Conservation (phyloP, 2,329 filamentous ascomycete species). For the Dactylellina leptospora region DNA sequence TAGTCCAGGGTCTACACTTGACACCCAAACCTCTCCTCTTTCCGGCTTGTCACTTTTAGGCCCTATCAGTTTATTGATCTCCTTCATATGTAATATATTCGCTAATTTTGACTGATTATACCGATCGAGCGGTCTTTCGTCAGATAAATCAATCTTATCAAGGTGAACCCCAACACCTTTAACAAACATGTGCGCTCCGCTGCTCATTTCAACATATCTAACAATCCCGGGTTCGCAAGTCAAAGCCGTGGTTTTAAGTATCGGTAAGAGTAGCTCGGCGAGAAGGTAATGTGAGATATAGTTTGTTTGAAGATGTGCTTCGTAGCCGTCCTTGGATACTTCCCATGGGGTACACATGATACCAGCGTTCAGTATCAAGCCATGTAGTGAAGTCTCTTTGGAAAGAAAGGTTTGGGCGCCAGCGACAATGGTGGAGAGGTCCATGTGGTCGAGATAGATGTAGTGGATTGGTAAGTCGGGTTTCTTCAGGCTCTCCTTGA, state of each 20-base stretch:
- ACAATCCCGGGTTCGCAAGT: constrained; percentile 57
- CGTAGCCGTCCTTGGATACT: constrained; percentile 56
- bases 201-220: constrained; percentile 62
- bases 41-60: constrained; percentile 58
- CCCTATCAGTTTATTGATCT: constrained; percentile 59
- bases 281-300: constrained; percentile 65
- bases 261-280: constrained; percentile 63
- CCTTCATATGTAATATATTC: constrained; percentile 62
- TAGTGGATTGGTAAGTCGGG: constrained; percentile 52
- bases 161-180: constrained; percentile 61
- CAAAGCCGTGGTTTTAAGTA: constrained; percentile 60
- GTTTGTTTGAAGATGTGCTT: constrained; percentile 64
- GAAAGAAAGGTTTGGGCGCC: constrained; percentile 50
- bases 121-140: constrained; percentile 58
- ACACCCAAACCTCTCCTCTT: constrained; percentile 61
- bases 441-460: constrained; percentile 55
- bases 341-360: constrained; percentile 43
- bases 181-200: constrained; percentile 60
- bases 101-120: constrained; percentile 65
- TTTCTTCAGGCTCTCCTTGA: constrained; percentile 57
- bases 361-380: constrained; percentile 50
- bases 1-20: constrained; percentile 62
- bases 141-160: constrained; percentile 61
- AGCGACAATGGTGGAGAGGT: constrained; percentile 49
- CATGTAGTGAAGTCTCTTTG: constrained; percentile 54